Percentiles rank a stretch among this genome's conserved stretches.
These are phyloP conservation scores for Pterulicium gracile DNA, from an alignment of 1,284 basidiomycete genomes.

Conservation along the genomic window DNA sequence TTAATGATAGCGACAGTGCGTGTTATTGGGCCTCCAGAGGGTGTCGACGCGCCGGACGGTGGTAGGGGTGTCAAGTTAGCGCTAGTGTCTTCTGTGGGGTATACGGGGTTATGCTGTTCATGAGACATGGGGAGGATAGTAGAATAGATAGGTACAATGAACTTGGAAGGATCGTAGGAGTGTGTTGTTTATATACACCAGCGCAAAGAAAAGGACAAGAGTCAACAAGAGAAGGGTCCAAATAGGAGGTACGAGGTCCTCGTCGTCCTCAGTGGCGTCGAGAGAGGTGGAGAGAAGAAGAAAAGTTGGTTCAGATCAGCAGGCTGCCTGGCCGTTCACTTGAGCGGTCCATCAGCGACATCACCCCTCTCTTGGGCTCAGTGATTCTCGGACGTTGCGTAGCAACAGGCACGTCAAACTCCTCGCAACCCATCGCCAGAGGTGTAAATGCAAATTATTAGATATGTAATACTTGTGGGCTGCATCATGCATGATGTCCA, in stretches of 20 bases:
- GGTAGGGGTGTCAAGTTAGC: slow-evolving; percentile 9
- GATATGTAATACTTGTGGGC: no score
- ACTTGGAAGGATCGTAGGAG: not conserved
- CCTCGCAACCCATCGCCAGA: no score
- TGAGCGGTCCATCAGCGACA: no score
- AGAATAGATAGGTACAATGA: slow-evolving; percentile 1
- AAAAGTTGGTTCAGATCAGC: no score
- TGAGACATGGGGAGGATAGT: slow-evolving; percentile 6
- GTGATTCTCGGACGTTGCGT: no score
- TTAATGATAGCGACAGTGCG: slow-evolving; percentile 75
- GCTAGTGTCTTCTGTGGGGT: slow-evolving; percentile 7
- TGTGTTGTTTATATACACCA: not conserved
- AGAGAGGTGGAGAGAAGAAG: no score
- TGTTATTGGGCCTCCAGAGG: slow-evolving; percentile 22
- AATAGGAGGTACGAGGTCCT: no score
- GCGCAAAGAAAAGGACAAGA: not conserved
- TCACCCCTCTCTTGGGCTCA: no score
- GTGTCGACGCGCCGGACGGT: slow-evolving; percentile 14
- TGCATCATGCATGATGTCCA: no score
- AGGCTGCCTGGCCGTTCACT: no score
- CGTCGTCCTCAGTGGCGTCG: not conserved
- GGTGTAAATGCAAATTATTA: no score
- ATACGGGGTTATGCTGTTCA: slow-evolving; percentile 5
- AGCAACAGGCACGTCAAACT: no score
- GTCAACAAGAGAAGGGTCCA: not conserved